Percentiles rank a stretch among this genome's conserved stretches.
These are phyloP conservation scores for Westerdykella aurantiaca DNA, from an alignment of 2,329 filamentous ascomycete genomes.

Conservation along the genomic window DNA sequence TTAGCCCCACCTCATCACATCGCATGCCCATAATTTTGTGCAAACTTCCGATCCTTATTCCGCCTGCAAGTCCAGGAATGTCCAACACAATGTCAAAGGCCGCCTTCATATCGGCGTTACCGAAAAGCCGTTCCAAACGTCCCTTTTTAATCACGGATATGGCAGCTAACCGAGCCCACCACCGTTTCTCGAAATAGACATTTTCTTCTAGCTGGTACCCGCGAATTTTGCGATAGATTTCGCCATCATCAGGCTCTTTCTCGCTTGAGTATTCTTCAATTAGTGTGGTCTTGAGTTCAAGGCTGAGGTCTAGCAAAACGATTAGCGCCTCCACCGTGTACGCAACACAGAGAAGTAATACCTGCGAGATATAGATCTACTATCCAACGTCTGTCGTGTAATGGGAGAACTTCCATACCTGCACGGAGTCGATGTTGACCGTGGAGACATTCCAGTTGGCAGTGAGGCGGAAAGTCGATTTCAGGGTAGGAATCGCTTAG, in stretches of 20 bases:
- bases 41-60: too few species aligned
- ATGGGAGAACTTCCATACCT: constrained; percentile 1
- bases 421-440: constrained; percentile 5
- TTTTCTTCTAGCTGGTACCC: constrained; percentile 13
- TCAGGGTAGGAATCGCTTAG: too few species aligned
- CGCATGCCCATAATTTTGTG: too few species aligned
- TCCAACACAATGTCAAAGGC: too few species aligned
- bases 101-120: too few species aligned
- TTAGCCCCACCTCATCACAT: too few species aligned
- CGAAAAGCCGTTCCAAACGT: too few species aligned
- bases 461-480: too few species aligned
- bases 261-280: constrained; percentile 10
- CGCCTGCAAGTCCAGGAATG: too few species aligned
- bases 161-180: too few species aligned
- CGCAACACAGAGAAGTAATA: constrained; percentile 1
- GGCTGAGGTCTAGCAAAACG: constrained; percentile 7
- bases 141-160: too few species aligned
- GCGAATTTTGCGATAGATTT: constrained; percentile 15
- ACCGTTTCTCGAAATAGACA: constrained; percentile 6
- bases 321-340: neutral
- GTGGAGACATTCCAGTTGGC: neutral
- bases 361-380: constrained; percentile 6
- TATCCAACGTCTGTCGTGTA: constrained; percentile 1
- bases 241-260: constrained; percentile 7
- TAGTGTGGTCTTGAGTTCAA: constrained; percentile 7